Percentiles rank a stretch among this genome's conserved stretches.
Evolutionary conservation across 352 stramenopile species (phyloP).

Genomic region (Pythium sukuiense): DNA sequence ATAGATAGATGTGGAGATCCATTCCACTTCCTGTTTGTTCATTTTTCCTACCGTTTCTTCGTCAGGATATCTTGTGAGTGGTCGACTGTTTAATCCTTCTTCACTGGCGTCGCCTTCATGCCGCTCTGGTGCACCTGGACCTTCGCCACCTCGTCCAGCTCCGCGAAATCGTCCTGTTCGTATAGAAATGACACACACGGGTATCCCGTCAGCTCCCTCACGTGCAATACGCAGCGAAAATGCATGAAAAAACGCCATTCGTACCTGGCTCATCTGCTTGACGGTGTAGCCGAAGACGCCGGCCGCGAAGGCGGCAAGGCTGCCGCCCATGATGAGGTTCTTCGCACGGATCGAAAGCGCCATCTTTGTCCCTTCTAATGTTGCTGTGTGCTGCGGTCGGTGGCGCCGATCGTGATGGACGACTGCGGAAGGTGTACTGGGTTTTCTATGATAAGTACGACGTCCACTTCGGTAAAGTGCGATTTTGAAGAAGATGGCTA

Average conservation of each 20-base stretch:
- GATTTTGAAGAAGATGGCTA: conserved; percentile 11
- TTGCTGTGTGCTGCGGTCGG: background rate
- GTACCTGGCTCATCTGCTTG: conserved; percentile 78
- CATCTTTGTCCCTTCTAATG: conserved; percentile 33
- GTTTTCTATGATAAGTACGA: conserved; percentile 9
- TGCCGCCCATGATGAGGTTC: conserved; percentile 72
- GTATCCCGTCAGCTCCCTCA: background rate
- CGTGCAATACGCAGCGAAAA: background rate
- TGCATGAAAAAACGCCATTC: background rate
- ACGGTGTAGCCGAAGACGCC: conserved; percentile 79
- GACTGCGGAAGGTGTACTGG: conserved; percentile 2
- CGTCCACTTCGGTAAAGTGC: conserved; percentile 14
- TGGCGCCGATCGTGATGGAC: conserved; percentile 20
- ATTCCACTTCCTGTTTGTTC: background rate
- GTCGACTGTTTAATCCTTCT: conserved; percentile 58
- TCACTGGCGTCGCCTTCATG: conserved; percentile 61
- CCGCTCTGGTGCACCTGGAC: conserved; percentile 82
- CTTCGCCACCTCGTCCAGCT: conserved; percentile 71
- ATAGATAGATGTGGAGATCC: background rate
- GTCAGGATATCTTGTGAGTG: too few relatives aligned
- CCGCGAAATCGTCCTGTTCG: conserved; percentile 76
- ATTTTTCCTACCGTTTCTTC: conserved; percentile 6
- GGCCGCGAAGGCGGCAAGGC: conserved; percentile 61
- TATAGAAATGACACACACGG: background rate
- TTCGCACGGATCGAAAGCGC: conserved; percentile 67